Evolutionary conservation across 371 early-diverging fungal species (phyloP).

Genomic region (Encephalitozoon intestinalis): DNA sequence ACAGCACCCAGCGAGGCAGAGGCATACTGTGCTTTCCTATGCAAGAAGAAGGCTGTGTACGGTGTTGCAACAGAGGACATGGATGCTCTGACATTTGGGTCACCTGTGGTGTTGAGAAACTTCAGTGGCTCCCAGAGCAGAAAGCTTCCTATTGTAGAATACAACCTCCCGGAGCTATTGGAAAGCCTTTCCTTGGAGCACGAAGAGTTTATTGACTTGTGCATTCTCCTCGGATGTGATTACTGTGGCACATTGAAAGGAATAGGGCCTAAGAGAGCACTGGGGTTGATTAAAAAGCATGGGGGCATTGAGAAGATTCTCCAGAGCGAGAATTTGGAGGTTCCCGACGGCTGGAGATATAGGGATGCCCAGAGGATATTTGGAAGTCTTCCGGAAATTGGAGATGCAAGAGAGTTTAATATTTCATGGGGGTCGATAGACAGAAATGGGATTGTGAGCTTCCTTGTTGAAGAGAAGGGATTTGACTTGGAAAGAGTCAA

Average conservation of each 20-base stretch:
- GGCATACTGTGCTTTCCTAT: slow-evolving; percentile 90
- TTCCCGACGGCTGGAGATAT: slow-evolving; percentile 80
- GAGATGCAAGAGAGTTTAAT: slow-evolving; percentile 64
- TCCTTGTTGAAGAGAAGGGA: slow-evolving; percentile 80
- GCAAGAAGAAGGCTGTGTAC: slow-evolving; percentile 76
- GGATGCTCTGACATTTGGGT: slow-evolving; percentile 91
- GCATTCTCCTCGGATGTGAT: slow-evolving; percentile 97
- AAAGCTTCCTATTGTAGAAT: slow-evolving; percentile 82
- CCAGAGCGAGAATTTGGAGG: slow-evolving; percentile 60
- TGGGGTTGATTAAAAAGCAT: slow-evolving; percentile 76
- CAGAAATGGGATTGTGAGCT: slow-evolving; percentile 75
- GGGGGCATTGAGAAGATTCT: slow-evolving; percentile 75
- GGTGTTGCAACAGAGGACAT: slow-evolving; percentile 97
- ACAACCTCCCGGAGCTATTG: slow-evolving; percentile 72
- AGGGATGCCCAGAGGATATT: slow-evolving; percentile 82
- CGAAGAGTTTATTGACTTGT: slow-evolving; percentile 88
- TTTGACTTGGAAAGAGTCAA: slow-evolving; percentile 87
- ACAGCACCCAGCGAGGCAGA: slow-evolving; percentile 98
- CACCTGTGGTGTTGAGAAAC: slow-evolving; percentile 82
- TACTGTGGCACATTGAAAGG: slow-evolving; percentile 90
- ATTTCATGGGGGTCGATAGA: slow-evolving; percentile 75
- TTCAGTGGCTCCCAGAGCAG: slow-evolving; percentile 81
- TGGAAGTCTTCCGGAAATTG: slow-evolving; percentile 68
- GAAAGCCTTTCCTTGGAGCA: slow-evolving; percentile 70
- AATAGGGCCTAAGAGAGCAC: slow-evolving; percentile 78